Base-by-base conservation (phyloP, 2,329 filamentous ascomycete species). In the Fusarium euwallaceae region DNA sequence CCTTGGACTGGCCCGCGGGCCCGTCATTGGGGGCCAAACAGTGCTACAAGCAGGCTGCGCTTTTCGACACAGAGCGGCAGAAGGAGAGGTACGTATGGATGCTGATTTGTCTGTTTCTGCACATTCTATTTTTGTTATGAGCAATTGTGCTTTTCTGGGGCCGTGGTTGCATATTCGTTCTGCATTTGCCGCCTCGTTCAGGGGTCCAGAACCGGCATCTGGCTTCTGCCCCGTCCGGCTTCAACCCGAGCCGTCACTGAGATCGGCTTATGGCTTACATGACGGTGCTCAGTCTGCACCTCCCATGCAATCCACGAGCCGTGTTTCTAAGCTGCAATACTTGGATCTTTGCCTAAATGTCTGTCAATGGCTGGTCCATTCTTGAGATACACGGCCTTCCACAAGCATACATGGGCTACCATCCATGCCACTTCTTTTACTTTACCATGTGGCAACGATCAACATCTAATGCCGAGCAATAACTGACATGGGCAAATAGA, bases 41-140 rank as follows among this genome's bases (percentile, higher is more conserved):
- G 55, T 20, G 56, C 61, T 59, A 64, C 36, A 27, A 61, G 59
- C 68, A 75, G 70, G 65, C 76, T 77, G 61, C 76, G 63, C 36
- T 82, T 82, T 73, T 81, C 81, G 39, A 80, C 80, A n/a, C 77
- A 80, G 61, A 62, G 73, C 58, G 37, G 68, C 22, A 78, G 64
- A 45, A 75, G 73, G 65, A 74, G 67, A 64, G 81, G 81, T 82
- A 78, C 63, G 81, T 73, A 22, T 36, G 16, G 51, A 55, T 14
- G 27, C 58, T 34, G 11, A 16, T 37, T 48, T 55, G n/a, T n/a
- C n/a, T 60, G 27, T 43, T 60, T 29, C 34, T 51, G n/a, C 51
- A 55, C 51, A 55, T 20, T 55, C 51, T 34, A 55, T 55, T 55
- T 55, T 55, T 55, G 51, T 20, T 61, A 24, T 24, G 36, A 36